A percentile compares a stretch with the other conserved stretches of the same genome.
phyloP scores from a whole-genome alignment of 2,329 filamentous ascomycete genomes.

The Colletotrichum sp. region DNA sequence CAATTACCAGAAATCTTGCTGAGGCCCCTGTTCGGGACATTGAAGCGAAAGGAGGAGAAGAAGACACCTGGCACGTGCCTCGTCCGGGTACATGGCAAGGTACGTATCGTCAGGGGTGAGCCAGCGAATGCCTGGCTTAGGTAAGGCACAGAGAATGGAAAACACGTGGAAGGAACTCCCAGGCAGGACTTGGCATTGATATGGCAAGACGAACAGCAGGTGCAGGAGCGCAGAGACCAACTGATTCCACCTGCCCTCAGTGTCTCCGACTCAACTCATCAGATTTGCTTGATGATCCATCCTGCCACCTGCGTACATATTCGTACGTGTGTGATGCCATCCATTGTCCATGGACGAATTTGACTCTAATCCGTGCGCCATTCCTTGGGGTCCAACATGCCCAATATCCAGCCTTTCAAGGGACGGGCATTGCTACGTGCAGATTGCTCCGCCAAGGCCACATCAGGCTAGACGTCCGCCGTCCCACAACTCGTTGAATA shows the following conservation, averaged over 20 bases:
- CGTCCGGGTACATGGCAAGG: background rate
- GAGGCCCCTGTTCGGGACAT: background rate
- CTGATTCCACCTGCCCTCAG: background rate
- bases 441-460: background rate
- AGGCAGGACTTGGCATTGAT: background rate
- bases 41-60: background rate
- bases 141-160: background rate
- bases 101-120: background rate
- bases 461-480: background rate
- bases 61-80: background rate
- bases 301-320: background rate
- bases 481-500: background rate
- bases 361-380: background rate
- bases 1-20: conserved; percentile 9
- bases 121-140: background rate
- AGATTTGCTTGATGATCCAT: background rate
- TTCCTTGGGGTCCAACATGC: background rate
- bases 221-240: background rate
- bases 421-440: background rate
- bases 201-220: background rate
- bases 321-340: background rate
- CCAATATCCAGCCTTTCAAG: background rate
- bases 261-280: background rate
- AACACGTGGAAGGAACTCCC: background rate
- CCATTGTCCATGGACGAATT: background rate